phyloP scores from a whole-genome alignment of 139 green algal genomes.

The Auxenochlorella protothecoides region DNA sequence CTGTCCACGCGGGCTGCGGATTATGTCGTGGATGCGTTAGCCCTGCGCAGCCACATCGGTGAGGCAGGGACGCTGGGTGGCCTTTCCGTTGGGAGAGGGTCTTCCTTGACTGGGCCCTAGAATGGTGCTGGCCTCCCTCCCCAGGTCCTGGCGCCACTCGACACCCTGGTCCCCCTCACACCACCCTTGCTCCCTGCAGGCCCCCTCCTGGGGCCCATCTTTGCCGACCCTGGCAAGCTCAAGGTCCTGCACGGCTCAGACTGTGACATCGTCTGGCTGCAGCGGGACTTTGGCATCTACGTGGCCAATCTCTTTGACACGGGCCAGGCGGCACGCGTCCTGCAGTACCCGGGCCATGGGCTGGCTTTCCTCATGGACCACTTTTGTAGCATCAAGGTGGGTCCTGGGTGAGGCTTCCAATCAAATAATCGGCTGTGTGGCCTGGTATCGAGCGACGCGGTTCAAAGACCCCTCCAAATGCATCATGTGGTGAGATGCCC shows the following conservation, averaged over 20 bases:
- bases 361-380: conserved; percentile 73
- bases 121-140: too few relatives aligned
- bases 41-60: conserved; percentile 48
- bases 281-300: conserved; percentile 91
- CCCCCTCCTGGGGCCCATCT: conserved; percentile 40
- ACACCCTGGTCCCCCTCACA: neutral
- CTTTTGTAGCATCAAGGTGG: conserved; percentile 47
- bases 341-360: conserved; percentile 24
- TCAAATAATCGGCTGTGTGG: too few relatives aligned
- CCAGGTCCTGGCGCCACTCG: too few relatives aligned
- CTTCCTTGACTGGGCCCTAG: too few relatives aligned
- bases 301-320: conserved; percentile 94
- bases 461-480: neutral
- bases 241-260: conserved; percentile 91
- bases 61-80: conserved; percentile 10
- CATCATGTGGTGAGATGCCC: neutral
- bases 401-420: neutral
- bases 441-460: neutral
- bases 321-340: conserved; percentile 51
- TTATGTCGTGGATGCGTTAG: conserved; percentile 76
- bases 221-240: conserved; percentile 51
- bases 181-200: conserved; percentile 5
- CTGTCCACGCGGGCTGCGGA: conserved; percentile 70
- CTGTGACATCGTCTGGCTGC: conserved; percentile 74
- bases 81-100: too few relatives aligned